These are phyloP conservation scores for Cyberlindnera mrakii DNA, from an alignment of 805 yeast genomes.

Conservation along the genomic window DNA sequence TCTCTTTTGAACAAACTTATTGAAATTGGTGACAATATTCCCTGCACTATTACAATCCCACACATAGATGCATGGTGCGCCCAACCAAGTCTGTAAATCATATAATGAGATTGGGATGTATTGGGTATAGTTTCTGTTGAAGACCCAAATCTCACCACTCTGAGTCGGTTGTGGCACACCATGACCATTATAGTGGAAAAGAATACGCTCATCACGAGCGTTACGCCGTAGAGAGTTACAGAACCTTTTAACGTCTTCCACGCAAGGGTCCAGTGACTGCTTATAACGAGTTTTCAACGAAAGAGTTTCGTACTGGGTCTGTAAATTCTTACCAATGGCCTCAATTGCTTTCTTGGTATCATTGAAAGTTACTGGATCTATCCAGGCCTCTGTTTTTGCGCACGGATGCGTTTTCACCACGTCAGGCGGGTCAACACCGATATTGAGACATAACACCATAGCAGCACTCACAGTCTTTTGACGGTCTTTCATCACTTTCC, in stretches of 20 bases:
- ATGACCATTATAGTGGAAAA: constrained; percentile 96
- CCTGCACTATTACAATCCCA: constrained; percentile 96
- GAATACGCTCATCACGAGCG: constrained; percentile 87
- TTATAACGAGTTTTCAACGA: constrained; percentile 85
- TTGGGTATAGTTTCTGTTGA: constrained; percentile 94
- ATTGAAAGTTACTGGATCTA: constrained; percentile 74
- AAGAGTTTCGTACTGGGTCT: constrained; percentile 82
- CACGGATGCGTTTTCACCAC: constrained; percentile 88
- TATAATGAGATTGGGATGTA: constrained; percentile 94
- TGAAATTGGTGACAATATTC: constrained; percentile 82
- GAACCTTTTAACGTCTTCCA: constrained; percentile 88
- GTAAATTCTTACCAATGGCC: constrained; percentile 82
- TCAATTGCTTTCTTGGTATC: constrained; percentile 91
- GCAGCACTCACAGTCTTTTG: constrained; percentile 94
- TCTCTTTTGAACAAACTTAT: constrained; percentile 82
- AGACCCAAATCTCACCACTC: constrained; percentile 97
- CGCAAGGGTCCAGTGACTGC: constrained; percentile 89
- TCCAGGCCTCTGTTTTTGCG: constrained; percentile 89
- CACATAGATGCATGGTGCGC: constrained; percentile 94
- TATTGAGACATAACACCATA: constrained; percentile 77
- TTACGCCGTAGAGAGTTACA: constrained; percentile 84
- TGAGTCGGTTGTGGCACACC: constrained; percentile 98
- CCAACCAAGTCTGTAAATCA: constrained; percentile 94
- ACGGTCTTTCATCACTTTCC: constrained; percentile 87
- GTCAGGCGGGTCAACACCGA: constrained; percentile 98